phyloP scores from a whole-genome alignment of 768 basidiomycete species.

The Pisolithus microcarpus region DNA sequence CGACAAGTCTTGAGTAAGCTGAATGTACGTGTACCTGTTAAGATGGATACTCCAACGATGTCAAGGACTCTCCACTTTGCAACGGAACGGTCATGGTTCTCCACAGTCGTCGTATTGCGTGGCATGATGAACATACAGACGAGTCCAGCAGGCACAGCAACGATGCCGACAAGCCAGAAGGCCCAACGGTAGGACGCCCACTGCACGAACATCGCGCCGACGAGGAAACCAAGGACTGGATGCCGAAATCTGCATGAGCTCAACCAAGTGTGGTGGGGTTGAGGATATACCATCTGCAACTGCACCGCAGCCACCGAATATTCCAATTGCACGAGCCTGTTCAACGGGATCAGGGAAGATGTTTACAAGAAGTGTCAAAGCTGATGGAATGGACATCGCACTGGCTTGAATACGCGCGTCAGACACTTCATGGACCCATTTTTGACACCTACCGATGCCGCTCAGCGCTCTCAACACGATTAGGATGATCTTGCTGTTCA shows the following conservation, averaged over 20 bases:
- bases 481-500: slow-evolving; percentile 37
- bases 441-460: slow-evolving; percentile 35
- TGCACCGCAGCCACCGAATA: slow-evolving; percentile 41
- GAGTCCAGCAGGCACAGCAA: slow-evolving; percentile 29
- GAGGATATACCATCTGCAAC: slow-evolving; percentile 35
- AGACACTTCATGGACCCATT: neutral
- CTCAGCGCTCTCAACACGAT: slow-evolving; percentile 46
- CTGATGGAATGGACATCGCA: slow-evolving; percentile 45
- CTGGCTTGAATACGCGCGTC: slow-evolving; percentile 27
- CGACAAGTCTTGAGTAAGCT: neutral
- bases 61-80: slow-evolving; percentile 29
- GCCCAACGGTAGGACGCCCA: slow-evolving; percentile 43
- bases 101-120: slow-evolving; percentile 4
- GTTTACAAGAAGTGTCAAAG: slow-evolving; percentile 42
- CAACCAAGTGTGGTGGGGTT: neutral
- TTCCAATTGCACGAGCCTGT: slow-evolving; percentile 42
- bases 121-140: slow-evolving; percentile 32
- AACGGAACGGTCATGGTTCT: neutral
- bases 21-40: slow-evolving; percentile 25
- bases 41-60: slow-evolving; percentile 31
- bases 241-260: neutral
- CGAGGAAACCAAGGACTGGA: slow-evolving; percentile 35
- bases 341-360: slow-evolving; percentile 41
- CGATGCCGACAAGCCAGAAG: slow-evolving; percentile 41
- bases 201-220: slow-evolving; percentile 38